phyloP scores from a whole-genome alignment of 192 early-diverging fungal species.

The Backusella tarrabulga region DNA sequence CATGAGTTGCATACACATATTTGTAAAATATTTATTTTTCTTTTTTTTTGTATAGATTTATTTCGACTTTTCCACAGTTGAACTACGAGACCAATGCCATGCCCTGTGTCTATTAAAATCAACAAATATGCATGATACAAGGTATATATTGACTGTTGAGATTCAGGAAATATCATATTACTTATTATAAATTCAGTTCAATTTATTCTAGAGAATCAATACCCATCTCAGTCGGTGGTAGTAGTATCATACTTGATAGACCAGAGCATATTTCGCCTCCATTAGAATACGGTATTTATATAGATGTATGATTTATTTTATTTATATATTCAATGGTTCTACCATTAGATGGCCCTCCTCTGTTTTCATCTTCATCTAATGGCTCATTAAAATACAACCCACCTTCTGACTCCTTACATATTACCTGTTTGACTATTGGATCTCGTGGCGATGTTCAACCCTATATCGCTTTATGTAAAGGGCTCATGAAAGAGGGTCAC shows the following conservation, averaged over 20 bases:
- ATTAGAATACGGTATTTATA: slow-evolving; percentile 10
- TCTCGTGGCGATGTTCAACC: slow-evolving; percentile 75
- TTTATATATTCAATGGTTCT: neutral
- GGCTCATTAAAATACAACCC: slow-evolving; percentile 13
- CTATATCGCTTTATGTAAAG: slow-evolving; percentile 67
- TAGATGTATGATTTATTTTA: neutral
- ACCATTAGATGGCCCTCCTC: slow-evolving; percentile 17
- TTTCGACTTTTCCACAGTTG: slow-evolving; percentile 53
- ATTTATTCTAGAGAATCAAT: neutral
- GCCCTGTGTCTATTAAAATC: slow-evolving; percentile 13
- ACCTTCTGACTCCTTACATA: slow-evolving; percentile 43
- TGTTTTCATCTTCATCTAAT: slow-evolving; percentile 14
- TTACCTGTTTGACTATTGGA: slow-evolving; percentile 69
- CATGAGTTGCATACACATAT: neutral
- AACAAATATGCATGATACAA: neutral
- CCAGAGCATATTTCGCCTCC: slow-evolving; percentile 15
- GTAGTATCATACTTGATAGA: slow-evolving; percentile 4
- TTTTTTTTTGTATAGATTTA: slow-evolving; percentile 34
- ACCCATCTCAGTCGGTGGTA: neutral
- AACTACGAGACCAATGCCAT: slow-evolving; percentile 40
- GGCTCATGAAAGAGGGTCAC: slow-evolving; percentile 60
- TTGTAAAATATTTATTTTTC: neutral
- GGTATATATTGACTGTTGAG: neutral
- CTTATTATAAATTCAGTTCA: neutral
- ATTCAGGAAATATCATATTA: neutral